Evolutionary conservation across 768 basidiomycete genomes (phyloP).

Genomic region (Dacryopinax primogenitus): DNA sequence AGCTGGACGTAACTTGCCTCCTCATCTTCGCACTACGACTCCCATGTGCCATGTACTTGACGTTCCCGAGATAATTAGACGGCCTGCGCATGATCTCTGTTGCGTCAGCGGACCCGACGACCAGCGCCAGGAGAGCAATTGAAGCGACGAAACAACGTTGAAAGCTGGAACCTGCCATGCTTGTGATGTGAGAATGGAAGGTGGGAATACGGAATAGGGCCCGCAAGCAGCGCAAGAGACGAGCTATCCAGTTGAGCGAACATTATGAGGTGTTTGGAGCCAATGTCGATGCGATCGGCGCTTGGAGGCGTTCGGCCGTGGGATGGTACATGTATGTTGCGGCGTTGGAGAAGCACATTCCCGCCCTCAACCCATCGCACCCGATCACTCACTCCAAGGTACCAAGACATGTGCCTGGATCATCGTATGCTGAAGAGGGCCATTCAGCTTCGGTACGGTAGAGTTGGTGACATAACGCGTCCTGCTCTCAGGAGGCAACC

Average conservation of each 20-base stretch:
- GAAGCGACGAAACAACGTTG: not conserved
- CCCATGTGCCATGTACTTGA: conserved; percentile 8
- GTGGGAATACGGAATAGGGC: not conserved
- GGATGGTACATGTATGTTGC: not conserved
- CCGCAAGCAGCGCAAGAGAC: not conserved
- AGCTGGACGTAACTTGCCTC: not conserved
- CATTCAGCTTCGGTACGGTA: too few species aligned
- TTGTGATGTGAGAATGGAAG: not conserved
- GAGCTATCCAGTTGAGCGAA: too few species aligned
- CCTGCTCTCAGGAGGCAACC: not conserved
- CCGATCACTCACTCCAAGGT: not conserved
- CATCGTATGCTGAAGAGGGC: not conserved
- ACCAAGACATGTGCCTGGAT: not conserved
- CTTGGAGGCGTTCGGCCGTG: not conserved
- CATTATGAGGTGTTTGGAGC: not conserved
- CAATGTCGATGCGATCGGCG: not conserved
- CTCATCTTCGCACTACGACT: not conserved
- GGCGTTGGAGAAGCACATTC: not conserved
- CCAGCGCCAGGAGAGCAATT: conserved; percentile 5
- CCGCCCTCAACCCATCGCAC: not conserved
- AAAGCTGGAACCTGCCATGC: conserved; percentile 6
- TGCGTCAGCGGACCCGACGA: not conserved
- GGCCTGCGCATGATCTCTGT: conserved; percentile 3
- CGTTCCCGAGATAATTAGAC: not conserved
- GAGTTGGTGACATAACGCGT: not conserved